Percentiles rank a stretch among this genome's conserved stretches.
Evolutionary conservation across 495 filamentous ascomycete species (phyloP).

Genomic region (Filosporella fistucella): DNA sequence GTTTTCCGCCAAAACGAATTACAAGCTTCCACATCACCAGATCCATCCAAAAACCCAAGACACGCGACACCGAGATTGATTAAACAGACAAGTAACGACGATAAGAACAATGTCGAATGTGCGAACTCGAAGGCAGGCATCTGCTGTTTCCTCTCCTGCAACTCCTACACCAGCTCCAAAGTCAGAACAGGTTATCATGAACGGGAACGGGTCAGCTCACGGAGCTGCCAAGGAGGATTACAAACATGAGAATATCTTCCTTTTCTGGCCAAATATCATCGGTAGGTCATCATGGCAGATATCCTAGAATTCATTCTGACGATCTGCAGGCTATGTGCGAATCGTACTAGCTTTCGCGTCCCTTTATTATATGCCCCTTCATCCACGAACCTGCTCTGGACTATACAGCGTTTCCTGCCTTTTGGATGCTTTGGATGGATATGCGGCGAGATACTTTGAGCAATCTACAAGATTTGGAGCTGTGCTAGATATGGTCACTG

Average conservation of each 20-base stretch:
- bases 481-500: conserved; percentile 95
- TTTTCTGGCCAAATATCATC: conserved; percentile 94
- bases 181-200: conserved; percentile 15
- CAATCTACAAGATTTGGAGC: conserved; percentile 94
- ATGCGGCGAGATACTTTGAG: conserved; percentile 80
- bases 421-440: conserved; percentile 89
- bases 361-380: conserved; percentile 97
- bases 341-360: conserved; percentile 87
- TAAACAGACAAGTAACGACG: too few species aligned
- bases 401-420: conserved; percentile 92
- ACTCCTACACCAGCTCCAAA: conserved; percentile 17
- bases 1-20: too few species aligned
- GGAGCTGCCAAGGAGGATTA: conserved; percentile 10
- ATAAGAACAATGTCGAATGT: conserved; percentile 22
- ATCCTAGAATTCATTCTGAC: conserved; percentile 1
- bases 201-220: conserved; percentile 21
- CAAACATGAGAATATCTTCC: conserved; percentile 78
- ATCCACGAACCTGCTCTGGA: conserved; percentile 87
- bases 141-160: conserved; percentile 17
- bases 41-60: too few species aligned
- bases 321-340: conserved; percentile 69
- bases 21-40: too few species aligned
- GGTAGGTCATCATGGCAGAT: conserved; percentile 48
- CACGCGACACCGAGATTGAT: too few species aligned
- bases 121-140: conserved; percentile 22